phyloP scores from a whole-genome alignment of 1,284 basidiomycete species.

The Golubevia pallescens region DNA sequence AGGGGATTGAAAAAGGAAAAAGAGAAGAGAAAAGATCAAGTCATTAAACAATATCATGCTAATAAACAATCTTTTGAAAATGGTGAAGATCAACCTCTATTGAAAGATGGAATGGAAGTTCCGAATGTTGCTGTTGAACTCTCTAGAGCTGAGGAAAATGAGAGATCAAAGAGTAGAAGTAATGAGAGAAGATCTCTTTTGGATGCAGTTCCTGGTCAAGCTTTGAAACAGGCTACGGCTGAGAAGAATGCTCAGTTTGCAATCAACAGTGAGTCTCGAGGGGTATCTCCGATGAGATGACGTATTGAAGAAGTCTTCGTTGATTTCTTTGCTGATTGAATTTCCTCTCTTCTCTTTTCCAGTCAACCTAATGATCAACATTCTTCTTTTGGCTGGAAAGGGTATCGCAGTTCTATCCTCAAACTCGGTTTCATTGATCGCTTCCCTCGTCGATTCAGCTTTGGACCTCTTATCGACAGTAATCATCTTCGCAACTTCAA shows the following conservation, averaged over 20 bases:
- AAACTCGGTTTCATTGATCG: conserved; percentile 60
- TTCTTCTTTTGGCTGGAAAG: conserved; percentile 53
- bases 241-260: conserved; percentile 47
- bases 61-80: neutral
- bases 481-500: conserved; percentile 59
- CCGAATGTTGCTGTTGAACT: neutral
- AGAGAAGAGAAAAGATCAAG: neutral
- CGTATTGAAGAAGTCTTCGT: no score
- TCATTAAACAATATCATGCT: neutral
- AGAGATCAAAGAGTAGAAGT: neutral
- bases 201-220: conserved; percentile 49
- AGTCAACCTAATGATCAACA: conserved; percentile 48
- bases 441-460: conserved; percentile 58
- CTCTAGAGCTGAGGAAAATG: neutral
- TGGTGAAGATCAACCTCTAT: neutral
- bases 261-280: conserved; percentile 38
- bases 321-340: neutral
- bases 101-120: neutral
- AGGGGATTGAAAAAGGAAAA: neutral
- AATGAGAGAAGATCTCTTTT: conserved; percentile 31
- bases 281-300: no score
- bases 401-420: conserved; percentile 57
- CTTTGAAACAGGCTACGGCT: conserved; percentile 37
- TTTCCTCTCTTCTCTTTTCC: neutral
- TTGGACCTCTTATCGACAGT: conserved; percentile 58